phyloP scores from a whole-genome alignment of 345 rosid species.

The Acer negundo region DNA sequence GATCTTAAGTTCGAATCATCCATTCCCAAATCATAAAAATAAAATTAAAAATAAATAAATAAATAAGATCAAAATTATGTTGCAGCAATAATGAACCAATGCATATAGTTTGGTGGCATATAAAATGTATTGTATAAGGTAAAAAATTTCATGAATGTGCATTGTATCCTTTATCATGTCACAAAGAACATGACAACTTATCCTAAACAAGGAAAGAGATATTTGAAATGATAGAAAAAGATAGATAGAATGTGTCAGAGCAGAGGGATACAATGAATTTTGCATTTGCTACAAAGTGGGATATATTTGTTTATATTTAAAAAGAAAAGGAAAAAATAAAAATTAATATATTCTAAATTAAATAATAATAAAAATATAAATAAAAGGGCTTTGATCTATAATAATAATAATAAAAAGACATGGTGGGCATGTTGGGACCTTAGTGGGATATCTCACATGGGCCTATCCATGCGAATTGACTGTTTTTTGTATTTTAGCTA shows the following conservation, averaged over 20 bases:
- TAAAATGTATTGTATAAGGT: background rate
- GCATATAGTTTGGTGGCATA: background rate
- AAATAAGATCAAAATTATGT: background rate
- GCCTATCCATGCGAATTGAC: constrained; percentile 29
- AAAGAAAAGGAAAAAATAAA: too few species aligned
- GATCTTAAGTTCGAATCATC: too few species aligned
- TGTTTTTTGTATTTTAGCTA: background rate
- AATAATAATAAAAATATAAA: background rate
- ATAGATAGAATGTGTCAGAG: constrained; percentile 67
- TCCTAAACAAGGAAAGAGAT: constrained; percentile 35
- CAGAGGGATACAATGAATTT: constrained; percentile 57
- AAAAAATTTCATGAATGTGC: constrained; percentile 19
- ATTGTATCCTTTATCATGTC: constrained; percentile 38
- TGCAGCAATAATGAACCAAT: background rate
- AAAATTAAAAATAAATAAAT: too few species aligned
- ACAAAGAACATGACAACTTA: constrained; percentile 73
- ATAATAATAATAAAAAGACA: constrained; percentile 31
- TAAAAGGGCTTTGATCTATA: constrained; percentile 6
- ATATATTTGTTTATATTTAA: constrained; percentile 7
- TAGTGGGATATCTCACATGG: constrained; percentile 66
- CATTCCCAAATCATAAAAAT: too few species aligned
- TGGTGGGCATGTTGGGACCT: constrained; percentile 70
- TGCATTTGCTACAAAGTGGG: constrained; percentile 20
- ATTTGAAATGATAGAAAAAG: constrained; percentile 24
- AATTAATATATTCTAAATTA: background rate